Conservation (phyloP, 495 filamentous ascomycete genomes). For the Annulohypoxylon maeteangense region DNA sequence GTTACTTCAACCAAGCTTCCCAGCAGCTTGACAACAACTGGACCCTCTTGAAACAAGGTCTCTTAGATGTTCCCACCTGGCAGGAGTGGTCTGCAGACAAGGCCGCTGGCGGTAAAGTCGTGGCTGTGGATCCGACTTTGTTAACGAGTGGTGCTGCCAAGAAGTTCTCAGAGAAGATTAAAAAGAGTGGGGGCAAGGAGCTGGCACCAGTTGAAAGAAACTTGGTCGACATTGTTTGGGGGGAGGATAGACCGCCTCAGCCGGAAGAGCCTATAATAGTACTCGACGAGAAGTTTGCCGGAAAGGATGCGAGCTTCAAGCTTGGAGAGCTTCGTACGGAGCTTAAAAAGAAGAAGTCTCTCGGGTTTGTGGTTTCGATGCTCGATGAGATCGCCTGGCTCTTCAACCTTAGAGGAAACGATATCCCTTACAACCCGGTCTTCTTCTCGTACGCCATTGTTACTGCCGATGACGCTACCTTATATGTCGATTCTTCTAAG, state of each 20-base stretch:
- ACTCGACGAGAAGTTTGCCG: slow-evolving; percentile 76
- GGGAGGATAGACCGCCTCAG: slow-evolving; percentile 72
- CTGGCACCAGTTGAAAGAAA: slow-evolving; percentile 80
- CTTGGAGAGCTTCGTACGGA: slow-evolving; percentile 89
- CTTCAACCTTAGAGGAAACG: slow-evolving; percentile 94
- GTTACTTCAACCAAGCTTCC: slow-evolving; percentile 97
- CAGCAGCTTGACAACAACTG: slow-evolving; percentile 95
- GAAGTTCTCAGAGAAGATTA: slow-evolving; percentile 86
- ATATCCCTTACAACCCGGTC: slow-evolving; percentile 98
- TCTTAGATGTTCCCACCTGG: slow-evolving; percentile 95
- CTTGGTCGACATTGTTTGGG: slow-evolving; percentile 91
- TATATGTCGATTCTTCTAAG: slow-evolving; percentile 88
- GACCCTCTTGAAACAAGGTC: slow-evolving; percentile 89
- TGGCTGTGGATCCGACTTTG: slow-evolving; percentile 91
- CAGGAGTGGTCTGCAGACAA: slow-evolving; percentile 96
- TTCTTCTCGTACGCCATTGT: slow-evolving; percentile 97
- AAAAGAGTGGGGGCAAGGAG: slow-evolving; percentile 83
- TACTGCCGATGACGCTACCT: slow-evolving; percentile 79
- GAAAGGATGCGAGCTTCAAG: slow-evolving; percentile 86
- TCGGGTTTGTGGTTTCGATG: slow-evolving; percentile 92
- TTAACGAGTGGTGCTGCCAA: slow-evolving; percentile 87
- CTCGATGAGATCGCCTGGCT: slow-evolving; percentile 98
- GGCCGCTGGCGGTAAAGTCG: slow-evolving; percentile 82
- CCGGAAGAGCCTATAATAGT: slow-evolving; percentile 81
- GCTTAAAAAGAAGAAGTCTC: slow-evolving; percentile 88